These are phyloP conservation scores for Ananas comosus DNA, from an alignment of 176 grass and related monocot genomes.

Conservation along the genomic window DNA sequence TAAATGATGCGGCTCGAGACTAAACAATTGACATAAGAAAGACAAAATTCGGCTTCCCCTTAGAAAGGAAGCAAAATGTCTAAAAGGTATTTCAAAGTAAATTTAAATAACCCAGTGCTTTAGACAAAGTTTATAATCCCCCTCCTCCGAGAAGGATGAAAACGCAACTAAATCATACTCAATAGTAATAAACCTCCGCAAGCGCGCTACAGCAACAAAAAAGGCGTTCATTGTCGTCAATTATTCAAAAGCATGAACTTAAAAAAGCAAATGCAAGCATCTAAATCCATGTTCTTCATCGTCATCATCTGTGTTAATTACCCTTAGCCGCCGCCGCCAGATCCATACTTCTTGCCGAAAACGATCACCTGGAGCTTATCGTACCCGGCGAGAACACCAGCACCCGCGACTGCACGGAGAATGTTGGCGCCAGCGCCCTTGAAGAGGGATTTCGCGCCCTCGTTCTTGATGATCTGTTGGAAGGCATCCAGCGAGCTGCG, in stretches of 20 bases:
- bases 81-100: too few species aligned
- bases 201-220: too few species aligned
- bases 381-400: constrained; percentile 7
- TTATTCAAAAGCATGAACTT: neutral
- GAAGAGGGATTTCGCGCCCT: neutral
- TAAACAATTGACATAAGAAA: too few species aligned
- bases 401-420: neutral
- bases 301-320: neutral
- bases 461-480: constrained; percentile 2
- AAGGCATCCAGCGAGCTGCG: neutral
- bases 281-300: neutral
- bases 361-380: constrained; percentile 4
- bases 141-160: too few species aligned
- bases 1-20: too few species aligned
- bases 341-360: constrained; percentile 6
- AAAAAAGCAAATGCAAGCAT: neutral
- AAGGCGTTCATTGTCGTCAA: neutral
- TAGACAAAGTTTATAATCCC: too few species aligned
- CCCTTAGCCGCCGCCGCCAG: constrained; percentile 1
- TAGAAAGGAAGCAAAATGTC: too few species aligned
- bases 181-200: too few species aligned
- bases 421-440: neutral
- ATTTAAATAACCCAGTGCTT: too few species aligned
- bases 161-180: too few species aligned
- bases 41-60: too few species aligned